phyloP scores from a whole-genome alignment of 2,329 filamentous ascomycete genomes.

The Ceratocystis smalleyi region DNA sequence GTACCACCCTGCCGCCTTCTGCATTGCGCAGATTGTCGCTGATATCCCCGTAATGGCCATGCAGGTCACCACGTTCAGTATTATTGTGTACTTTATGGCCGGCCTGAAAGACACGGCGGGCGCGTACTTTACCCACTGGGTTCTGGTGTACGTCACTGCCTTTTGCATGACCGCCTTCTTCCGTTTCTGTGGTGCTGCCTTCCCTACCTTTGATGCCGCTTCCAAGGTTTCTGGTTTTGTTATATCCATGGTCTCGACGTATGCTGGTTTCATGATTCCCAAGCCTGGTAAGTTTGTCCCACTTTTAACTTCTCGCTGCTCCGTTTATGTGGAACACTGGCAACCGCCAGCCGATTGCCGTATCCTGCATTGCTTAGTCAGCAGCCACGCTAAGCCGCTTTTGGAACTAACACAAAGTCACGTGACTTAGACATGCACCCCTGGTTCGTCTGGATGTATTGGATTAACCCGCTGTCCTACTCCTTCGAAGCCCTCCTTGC shows the following conservation, averaged over 20 bases:
- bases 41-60: conserved; percentile 41
- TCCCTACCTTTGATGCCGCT: conserved; percentile 41
- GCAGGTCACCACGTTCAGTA: conserved; percentile 41
- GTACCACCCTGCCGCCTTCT: conserved; percentile 42
- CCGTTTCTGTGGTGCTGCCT: conserved; percentile 39
- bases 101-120: conserved; percentile 36
- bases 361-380: not conserved
- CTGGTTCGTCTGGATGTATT: conserved; percentile 49
- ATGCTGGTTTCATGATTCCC: conserved; percentile 48
- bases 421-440: conserved; percentile 36
- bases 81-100: conserved; percentile 50
- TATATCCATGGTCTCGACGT: conserved; percentile 40
- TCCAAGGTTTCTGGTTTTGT: conserved; percentile 39
- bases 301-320: not conserved
- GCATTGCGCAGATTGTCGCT: conserved; percentile 40
- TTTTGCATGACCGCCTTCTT: conserved; percentile 46
- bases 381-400: not conserved
- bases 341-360: not conserved
- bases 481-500: conserved; percentile 52
- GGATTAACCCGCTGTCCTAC: conserved; percentile 53
- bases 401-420: not conserved
- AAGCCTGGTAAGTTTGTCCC: conserved; percentile 26
- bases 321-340: not conserved
- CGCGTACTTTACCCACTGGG: conserved; percentile 48
- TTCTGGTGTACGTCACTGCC: conserved; percentile 34